Base-by-base conservation (phyloP, 495 filamentous ascomycete species). In the Amphirosellinia nigrospora region DNA sequence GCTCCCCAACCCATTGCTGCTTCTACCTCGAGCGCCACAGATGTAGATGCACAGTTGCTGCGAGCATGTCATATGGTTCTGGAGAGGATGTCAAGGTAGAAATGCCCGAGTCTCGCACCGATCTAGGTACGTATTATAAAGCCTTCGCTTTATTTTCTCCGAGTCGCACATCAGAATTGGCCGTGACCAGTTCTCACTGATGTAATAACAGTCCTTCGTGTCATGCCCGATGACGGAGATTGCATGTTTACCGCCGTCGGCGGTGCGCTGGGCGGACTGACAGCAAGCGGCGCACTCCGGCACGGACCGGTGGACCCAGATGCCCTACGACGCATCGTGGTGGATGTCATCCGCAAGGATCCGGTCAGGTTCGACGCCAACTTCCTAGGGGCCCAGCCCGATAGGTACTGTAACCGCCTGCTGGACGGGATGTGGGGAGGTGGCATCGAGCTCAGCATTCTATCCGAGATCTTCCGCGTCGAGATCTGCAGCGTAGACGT, bases 171-270 rank as follows among this genome's bases (percentile, higher is more conserved):
- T 19, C 4, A 21, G 55, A 21, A 26, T 16, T 5, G 15, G 28
- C 21, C n/a, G 36, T 41, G n/a, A 23, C n/a, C 4, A 10, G 30
- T 58, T 63, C 19, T 56, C 48, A 38, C 36, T 16, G 5, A 36
- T 26, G 1, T 26, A 13, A 26, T 23, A 30, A 5, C 48, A 86
- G 89, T 97, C 36, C 88, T 98, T 6, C 90, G 96, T 3, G 93
- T 98, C 41, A 98, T 99, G 96, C 93, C 94, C 11, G 96, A 98
- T 76, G 96, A 99, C 78, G 98, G 98, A 79, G 92, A 89, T 53
- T 99, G 96, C 79, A 89, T 98, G 69, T 99, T 98, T 79, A 91
- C 94, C 11, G 96, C 96, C 0, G 87, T 98, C 30, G 90, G 90
- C 63, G 90, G 89, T 62, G 92, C 93, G 4, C 86, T 97, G 23